Percentiles rank a stretch among this genome's conserved stretches.
phyloP scores from a whole-genome alignment of 2,329 filamentous ascomycete species.

The Trichoderma lentiforme region DNA sequence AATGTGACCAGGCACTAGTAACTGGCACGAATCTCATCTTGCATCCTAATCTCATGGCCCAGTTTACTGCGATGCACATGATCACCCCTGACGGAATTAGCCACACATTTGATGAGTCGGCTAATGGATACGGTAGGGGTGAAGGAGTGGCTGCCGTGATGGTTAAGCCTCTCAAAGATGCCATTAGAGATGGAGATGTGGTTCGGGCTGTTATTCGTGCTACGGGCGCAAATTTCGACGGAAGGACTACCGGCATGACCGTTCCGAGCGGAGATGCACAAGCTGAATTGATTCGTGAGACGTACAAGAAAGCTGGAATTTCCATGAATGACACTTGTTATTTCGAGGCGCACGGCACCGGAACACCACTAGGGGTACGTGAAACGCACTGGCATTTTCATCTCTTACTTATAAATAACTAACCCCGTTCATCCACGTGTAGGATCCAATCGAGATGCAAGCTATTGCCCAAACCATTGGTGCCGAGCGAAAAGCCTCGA shows the following conservation, averaged over 20 bases:
- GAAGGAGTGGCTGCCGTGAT: neutral
- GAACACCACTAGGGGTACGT: neutral
- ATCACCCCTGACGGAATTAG: constrained; percentile 26
- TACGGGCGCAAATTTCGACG: neutral
- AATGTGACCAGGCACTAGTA: neutral
- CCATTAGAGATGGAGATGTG: neutral
- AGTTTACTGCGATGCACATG: constrained; percentile 13
- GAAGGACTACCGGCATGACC: neutral
- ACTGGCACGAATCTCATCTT: neutral
- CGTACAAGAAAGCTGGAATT: neutral
- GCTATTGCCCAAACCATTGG: neutral
- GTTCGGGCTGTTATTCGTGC: neutral
- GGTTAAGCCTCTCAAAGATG: neutral
- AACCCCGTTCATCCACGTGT: neutral
- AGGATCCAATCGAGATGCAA: neutral
- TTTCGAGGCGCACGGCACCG: neutral
- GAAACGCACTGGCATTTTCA: neutral
- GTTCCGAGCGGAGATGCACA: neutral
- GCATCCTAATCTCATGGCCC: neutral
- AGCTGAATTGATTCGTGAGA: neutral
- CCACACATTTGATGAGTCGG: constrained; percentile 32
- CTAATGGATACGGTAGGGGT: neutral
- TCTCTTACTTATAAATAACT: neutral
- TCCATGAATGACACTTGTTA: neutral
- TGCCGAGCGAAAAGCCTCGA: neutral